Evolutionary conservation across 1,139 yeast genomes (phyloP), one percentile per base, ranked within the genome.

Genomic region (Lodderomyces pseudojiufengensis): DNA sequence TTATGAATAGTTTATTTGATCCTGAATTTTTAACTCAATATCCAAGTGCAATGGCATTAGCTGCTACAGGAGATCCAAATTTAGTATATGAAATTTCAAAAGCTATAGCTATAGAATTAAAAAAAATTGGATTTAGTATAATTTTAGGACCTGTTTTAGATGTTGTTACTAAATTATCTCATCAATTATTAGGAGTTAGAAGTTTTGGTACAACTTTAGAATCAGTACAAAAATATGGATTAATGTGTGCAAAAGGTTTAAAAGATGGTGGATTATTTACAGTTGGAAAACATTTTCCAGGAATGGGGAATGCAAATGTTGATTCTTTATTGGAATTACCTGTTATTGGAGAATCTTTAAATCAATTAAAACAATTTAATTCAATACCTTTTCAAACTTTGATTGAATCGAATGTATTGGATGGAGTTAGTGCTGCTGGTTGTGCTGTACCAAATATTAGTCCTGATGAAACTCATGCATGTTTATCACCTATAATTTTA

Each of bases 261-360:
- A 63, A 66, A 39, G 75, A 65, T 33, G 83, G 80, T 3, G 83
- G 84, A 1, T 51, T 79, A 13, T 57, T 74, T 27, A 68, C 79
- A 1, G 73, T 78, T 42, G 84, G 81, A 0, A 78, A 78, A 47
- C 84, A 79, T 54, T 80, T 79, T 48, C 85, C 85, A 0, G 85
- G 85, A 1, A 77, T 77, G 36, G 85, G 84, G 3, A 73, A 72
- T 44, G 81, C 83, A 1, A 65, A 73, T 14, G 80, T 79, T 3
- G 82, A 78, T 48, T 67, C 78, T 1, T 56, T 78, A 16, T 54
- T 77, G 30, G 84, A 80, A 35, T 54, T 78, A 30, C 84, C 84
- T 2, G 73, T 77, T 67, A 70, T 78, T 46, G 66, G 76, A 2
- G 85, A 79, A 35, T 65, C 78, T 3, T 59, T 75, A 32, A 76